Percentiles rank a stretch among this genome's conserved stretches.
These are phyloP conservation scores for Geotrichum australiense DNA, from an alignment of 1,139 yeast species.

Conservation along the genomic window DNA sequence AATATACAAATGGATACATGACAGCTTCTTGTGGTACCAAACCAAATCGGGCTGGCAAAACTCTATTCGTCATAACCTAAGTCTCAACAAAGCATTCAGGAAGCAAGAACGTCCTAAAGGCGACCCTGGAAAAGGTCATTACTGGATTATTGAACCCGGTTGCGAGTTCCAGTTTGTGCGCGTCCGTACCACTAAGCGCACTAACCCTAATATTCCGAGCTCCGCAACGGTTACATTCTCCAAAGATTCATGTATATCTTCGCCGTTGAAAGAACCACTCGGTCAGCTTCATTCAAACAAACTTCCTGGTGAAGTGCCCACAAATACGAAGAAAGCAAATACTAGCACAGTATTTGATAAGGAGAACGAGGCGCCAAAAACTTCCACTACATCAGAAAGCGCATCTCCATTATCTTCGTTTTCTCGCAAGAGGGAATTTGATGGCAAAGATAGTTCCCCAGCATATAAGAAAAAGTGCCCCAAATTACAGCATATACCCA, in stretches of 20 bases:
- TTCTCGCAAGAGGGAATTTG: slow-evolving; percentile 15
- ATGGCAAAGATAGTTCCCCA: slow-evolving; percentile 5
- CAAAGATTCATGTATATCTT: too few species aligned
- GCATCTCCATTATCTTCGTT: slow-evolving; percentile 3
- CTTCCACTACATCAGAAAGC: not conserved
- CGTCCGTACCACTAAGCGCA: too few species aligned
- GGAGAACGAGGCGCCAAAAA: not conserved
- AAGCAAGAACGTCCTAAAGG: slow-evolving; percentile 92
- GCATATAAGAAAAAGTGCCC: not conserved
- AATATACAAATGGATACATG: slow-evolving; percentile 87
- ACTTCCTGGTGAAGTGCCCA: too few species aligned
- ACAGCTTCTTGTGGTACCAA: slow-evolving; percentile 74
- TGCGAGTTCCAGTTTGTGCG: slow-evolving; percentile 80
- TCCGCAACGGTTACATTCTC: too few species aligned
- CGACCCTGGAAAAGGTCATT: slow-evolving; percentile 83
- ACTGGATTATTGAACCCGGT: slow-evolving; percentile 85
- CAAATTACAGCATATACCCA: not conserved
- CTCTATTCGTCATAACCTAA: slow-evolving; percentile 77
- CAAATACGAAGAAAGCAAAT: too few species aligned
- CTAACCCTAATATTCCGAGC: too few species aligned
- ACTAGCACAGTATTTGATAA: not conserved
- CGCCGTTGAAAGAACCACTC: too few species aligned
- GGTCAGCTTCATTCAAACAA: too few species aligned
- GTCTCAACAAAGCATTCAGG: slow-evolving; percentile 76
- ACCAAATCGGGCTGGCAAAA: slow-evolving; percentile 96